Evolutionary conservation across 331 rosid genomes (phyloP), one percentile per base, ranked within the genome.

Genomic region (Saraca asoca): DNA sequence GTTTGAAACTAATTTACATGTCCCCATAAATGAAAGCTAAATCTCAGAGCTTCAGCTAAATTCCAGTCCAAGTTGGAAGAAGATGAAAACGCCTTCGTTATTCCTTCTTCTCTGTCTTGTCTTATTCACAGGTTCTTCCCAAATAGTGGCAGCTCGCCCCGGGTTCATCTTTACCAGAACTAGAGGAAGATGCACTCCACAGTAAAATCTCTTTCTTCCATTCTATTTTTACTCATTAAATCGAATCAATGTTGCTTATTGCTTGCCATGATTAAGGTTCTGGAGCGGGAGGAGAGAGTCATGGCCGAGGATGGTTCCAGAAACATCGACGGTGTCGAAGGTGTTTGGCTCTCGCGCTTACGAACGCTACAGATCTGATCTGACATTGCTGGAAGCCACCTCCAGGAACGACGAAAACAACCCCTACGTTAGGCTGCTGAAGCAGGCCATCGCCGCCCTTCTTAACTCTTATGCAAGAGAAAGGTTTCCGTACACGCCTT

Each of bases 221-320:
- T n/a, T n/a, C n/a, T n/a, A n/a, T n/a, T n/a, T n/a, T n/a, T n/a
- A n/a, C 35, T 5, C 0, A 7, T 49, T 7, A 7, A 13, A n/a
- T 52, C 37, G 0, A 15, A 48, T 52, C 8, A 0, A 6, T 0
- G 5, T 37, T 37, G 41, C 8, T 37, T 37, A 37, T 17, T 20
- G 35, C 38, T 35, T 61, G 44, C 38, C 29, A 3, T 8, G 3
- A n/a, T n/a, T n/a, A 51, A 85, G 93, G 73, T 93, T 63, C 54
- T 93, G 97, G 98, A 81, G 90, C 12, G 87, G 95, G 58, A 63
- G 86, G 77, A 72, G 74, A 39, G 98, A 87, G 75, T 63, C 75
- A 29, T 93, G 97, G 97, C 98, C 97, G 12, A 77, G 77, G 76
- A 93, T 93, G 96, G 95, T 86, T 4, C 96, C 98, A 0, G 87